Evolutionary conservation across 305 asterid genomes (phyloP).

Genomic region (Fraxinus dipetala): DNA sequence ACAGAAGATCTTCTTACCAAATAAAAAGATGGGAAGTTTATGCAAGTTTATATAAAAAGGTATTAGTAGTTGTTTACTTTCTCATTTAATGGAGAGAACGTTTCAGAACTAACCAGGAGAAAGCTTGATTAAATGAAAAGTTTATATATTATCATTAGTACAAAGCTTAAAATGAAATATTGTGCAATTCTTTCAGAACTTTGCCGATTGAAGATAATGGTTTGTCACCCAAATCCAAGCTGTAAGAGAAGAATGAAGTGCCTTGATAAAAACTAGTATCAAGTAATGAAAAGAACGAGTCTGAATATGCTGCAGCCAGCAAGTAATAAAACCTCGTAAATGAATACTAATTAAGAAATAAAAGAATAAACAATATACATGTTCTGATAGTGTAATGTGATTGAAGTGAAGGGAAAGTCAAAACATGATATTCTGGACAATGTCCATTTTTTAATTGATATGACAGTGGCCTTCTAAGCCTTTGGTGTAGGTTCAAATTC

Average conservation of each 20-base stretch:
- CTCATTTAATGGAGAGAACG: constrained; percentile 12
- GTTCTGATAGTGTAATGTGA: constrained; percentile 5
- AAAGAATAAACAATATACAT: background rate
- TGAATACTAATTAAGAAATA: background rate
- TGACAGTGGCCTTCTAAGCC: background rate
- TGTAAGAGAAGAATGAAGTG: constrained; percentile 7
- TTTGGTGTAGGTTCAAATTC: background rate
- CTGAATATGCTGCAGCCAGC: background rate
- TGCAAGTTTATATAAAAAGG: constrained; percentile 87
- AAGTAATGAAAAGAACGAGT: background rate
- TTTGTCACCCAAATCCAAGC: background rate
- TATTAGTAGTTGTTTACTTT: constrained; percentile 16
- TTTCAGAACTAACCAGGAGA: constrained; percentile 5
- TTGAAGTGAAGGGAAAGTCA: background rate
- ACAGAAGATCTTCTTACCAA: constrained; percentile 77
- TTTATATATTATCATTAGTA: background rate
- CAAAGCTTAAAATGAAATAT: background rate
- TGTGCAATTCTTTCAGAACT: background rate
- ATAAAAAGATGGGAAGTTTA: constrained; percentile 86
- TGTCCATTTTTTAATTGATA: background rate
- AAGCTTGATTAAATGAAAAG: constrained; percentile 5
- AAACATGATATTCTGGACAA: background rate
- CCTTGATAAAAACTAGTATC: background rate
- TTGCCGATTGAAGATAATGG: background rate
- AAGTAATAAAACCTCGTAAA: background rate